These are phyloP conservation scores for Rhodotorula babjevae DNA, from an alignment of 768 basidiomycete genomes.

Conservation along the genomic window DNA sequence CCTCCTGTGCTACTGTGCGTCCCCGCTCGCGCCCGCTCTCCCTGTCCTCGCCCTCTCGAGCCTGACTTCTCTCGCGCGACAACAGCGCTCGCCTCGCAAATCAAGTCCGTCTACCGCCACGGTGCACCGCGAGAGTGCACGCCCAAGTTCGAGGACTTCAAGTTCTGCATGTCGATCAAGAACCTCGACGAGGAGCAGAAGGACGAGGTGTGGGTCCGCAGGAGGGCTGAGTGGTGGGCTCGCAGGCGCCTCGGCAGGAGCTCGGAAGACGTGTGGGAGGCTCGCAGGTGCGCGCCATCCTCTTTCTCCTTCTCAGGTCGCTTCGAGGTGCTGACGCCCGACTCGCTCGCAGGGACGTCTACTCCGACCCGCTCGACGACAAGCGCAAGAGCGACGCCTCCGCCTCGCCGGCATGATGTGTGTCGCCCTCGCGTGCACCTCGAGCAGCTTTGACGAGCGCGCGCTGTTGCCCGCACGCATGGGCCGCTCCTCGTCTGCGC, in stretches of 20 bases:
- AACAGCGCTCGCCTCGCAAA: conserved; percentile 69
- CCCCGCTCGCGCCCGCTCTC: background rate
- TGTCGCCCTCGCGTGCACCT: accelerated
- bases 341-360: conserved; percentile 1
- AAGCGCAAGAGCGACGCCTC: background rate
- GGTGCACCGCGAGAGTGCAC: conserved; percentile 68
- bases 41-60: background rate
- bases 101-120: conserved; percentile 79
- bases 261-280: conserved; percentile 93
- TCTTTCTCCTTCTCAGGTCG: background rate
- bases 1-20: conserved; percentile 49
- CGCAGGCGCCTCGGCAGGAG: conserved; percentile 65
- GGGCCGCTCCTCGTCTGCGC: too few relatives aligned
- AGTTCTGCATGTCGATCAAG: conserved; percentile 85
- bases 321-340: background rate
- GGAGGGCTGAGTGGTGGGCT: conserved; percentile 94
- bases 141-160: conserved; percentile 82
- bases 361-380: conserved; percentile 21
- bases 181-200: conserved; percentile 68
- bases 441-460: too few relatives aligned
- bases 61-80: background rate
- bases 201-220: conserved; percentile 74
- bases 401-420: background rate
- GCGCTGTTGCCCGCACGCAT: too few relatives aligned
- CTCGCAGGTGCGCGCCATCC: conserved; percentile 61